Evolutionary conservation across 805 yeast genomes (phyloP).

Genomic region (Cyberlindnera mycetangii): DNA sequence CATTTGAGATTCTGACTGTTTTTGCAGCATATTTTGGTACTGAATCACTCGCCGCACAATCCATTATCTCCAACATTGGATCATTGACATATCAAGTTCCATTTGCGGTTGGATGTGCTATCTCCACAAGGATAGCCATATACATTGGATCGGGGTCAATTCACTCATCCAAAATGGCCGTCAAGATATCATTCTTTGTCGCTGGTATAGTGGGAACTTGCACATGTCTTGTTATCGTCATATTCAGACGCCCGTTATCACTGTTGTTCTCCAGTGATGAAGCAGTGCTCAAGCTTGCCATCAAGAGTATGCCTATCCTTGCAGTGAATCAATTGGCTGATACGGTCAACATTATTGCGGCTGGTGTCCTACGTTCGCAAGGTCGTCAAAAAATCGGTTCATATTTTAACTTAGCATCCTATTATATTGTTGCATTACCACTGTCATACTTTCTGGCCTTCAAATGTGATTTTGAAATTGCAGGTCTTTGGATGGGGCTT

Average conservation of each 20-base stretch:
- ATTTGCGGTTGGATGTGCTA: conserved; percentile 69
- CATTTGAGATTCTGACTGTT: conserved; percentile 70
- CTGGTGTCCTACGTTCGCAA: conserved; percentile 72
- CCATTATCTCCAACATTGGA: conserved; percentile 50
- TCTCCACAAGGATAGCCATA: conserved; percentile 70
- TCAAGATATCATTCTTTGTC: conserved; percentile 39
- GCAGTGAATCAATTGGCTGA: conserved; percentile 67
- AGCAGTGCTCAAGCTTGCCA: conserved; percentile 51
- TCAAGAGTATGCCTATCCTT: conserved; percentile 57
- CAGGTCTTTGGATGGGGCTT: conserved; percentile 74
- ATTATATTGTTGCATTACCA: conserved; percentile 71
- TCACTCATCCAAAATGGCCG: conserved; percentile 42
- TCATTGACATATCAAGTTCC: conserved; percentile 69
- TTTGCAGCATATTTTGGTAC: conserved; percentile 55
- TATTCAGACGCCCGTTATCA: conserved; percentile 50
- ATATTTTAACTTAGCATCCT: conserved; percentile 60
- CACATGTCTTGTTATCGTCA: conserved; percentile 45
- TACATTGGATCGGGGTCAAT: conserved; percentile 59
- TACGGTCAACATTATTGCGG: conserved; percentile 66
- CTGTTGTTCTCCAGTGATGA: conserved; percentile 58
- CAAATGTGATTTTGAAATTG: conserved; percentile 41
- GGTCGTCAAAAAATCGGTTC: conserved; percentile 78
- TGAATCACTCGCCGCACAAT: conserved; percentile 48
- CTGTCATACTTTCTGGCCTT: conserved; percentile 59
- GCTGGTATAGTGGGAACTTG: conserved; percentile 49